These are phyloP conservation scores for Salix exigua DNA, from an alignment of 345 rosid genomes.

Conservation along the genomic window DNA sequence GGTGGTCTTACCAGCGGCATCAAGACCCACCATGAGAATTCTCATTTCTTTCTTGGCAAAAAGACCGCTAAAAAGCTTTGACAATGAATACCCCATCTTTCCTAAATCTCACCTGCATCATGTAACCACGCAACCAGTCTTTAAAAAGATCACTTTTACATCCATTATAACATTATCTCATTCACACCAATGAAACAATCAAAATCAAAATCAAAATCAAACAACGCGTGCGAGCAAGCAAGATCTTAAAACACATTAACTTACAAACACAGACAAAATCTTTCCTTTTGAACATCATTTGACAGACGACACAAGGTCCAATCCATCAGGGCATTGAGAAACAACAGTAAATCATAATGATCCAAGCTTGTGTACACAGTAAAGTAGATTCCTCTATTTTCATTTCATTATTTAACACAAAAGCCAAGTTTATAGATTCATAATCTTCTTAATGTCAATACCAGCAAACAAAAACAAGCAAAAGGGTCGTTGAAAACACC, in stretches of 20 bases:
- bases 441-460: neutral
- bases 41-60: conserved; percentile 21
- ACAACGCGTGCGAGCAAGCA: neutral
- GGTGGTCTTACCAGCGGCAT: conserved; percentile 20
- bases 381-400: neutral
- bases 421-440: neutral
- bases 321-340: no score
- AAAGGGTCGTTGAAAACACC: neutral
- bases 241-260: neutral
- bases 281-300: no score
- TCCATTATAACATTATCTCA: neutral
- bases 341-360: neutral
- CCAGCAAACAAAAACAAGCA: neutral
- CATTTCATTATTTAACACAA: neutral
- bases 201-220: neutral
- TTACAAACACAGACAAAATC: neutral
- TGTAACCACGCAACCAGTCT: neutral
- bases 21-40: conserved; percentile 23
- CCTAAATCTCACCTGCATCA: neutral
- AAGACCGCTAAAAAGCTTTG: conserved; percentile 20
- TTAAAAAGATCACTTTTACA: no score
- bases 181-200: neutral
- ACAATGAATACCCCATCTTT: conserved; percentile 16
- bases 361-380: neutral
- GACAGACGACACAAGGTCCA: neutral